Conservation (phyloP, 306 rosid species). For the Sphenostylis stenocarpa region DNA sequence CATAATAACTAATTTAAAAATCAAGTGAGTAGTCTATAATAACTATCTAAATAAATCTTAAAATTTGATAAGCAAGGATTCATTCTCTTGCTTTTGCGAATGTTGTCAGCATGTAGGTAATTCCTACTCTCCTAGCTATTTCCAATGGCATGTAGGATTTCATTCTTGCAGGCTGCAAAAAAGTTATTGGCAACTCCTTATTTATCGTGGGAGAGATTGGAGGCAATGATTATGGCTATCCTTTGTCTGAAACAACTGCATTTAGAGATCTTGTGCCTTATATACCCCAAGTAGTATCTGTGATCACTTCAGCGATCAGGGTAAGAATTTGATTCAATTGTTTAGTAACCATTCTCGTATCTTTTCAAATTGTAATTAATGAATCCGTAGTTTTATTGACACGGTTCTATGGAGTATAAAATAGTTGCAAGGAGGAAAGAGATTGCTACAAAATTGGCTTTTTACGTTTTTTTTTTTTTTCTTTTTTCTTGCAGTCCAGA, state of each 20-base stretch:
- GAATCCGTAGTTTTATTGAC: neutral
- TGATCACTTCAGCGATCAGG: conserved; percentile 33
- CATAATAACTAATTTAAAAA: neutral
- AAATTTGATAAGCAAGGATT: neutral
- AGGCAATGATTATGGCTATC: conserved; percentile 59
- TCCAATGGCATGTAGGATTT: conserved; percentile 19
- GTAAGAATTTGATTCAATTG: conserved; percentile 35
- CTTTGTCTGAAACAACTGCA: conserved; percentile 25
- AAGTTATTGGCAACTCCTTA: conserved; percentile 40
- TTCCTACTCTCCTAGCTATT: neutral
- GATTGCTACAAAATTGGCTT: no score
- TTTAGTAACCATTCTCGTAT: neutral
- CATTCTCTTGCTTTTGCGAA: neutral
- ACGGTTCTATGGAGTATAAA: neutral
- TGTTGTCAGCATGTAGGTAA: neutral
- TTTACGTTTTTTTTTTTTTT: no score
- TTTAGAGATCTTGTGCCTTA: conserved; percentile 36
- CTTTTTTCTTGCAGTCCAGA: no score
- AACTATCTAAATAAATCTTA: neutral
- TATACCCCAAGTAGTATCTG: conserved; percentile 40
- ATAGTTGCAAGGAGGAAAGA: neutral
- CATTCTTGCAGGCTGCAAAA: conserved; percentile 46
- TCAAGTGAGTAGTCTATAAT: neutral
- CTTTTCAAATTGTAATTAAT: neutral
- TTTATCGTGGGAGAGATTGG: conserved; percentile 73